Evolutionary conservation across 2,329 filamentous ascomycete species (phyloP).

Genomic region (Alternaria sp.): DNA sequence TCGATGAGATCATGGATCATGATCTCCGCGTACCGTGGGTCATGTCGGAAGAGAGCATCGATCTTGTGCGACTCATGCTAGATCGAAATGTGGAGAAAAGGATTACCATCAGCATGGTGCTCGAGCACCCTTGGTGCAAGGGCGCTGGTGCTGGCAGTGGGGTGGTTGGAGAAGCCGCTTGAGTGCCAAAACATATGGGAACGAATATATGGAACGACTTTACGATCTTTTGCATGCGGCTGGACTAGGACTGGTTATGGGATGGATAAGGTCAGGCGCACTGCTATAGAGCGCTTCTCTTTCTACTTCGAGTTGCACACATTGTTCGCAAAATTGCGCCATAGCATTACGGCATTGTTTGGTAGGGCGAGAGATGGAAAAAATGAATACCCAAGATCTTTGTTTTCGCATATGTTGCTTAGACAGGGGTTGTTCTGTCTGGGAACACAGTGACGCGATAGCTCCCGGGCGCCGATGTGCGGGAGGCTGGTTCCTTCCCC

Average conservation of each 20-base stretch:
- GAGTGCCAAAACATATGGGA: neutral
- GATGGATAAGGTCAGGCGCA: neutral
- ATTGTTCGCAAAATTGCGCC: neutral
- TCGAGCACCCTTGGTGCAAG: constrained; percentile 84
- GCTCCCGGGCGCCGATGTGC: neutral
- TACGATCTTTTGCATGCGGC: constrained; percentile 2
- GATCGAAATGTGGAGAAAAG: constrained; percentile 84
- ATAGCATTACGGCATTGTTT: neutral
- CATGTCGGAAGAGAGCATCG: constrained; percentile 89
- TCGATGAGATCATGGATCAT: constrained; percentile 98
- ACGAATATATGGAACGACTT: constrained; percentile 6
- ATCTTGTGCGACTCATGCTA: constrained; percentile 89
- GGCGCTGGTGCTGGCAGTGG: constrained; percentile 7
- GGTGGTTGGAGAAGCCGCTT: neutral
- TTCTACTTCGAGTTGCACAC: neutral
- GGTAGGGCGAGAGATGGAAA: neutral
- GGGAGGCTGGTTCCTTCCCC: neutral
- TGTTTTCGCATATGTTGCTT: neutral
- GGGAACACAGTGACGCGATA: neutral
- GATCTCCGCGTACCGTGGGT: constrained; percentile 89
- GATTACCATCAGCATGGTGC: constrained; percentile 84
- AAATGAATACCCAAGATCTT: neutral
- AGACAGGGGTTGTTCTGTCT: neutral
- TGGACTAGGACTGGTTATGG: neutral
- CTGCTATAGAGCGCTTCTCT: neutral